These are phyloP conservation scores for Verticillium tricorpus DNA, from an alignment of 2,329 filamentous ascomycete genomes.

Conservation along the genomic window DNA sequence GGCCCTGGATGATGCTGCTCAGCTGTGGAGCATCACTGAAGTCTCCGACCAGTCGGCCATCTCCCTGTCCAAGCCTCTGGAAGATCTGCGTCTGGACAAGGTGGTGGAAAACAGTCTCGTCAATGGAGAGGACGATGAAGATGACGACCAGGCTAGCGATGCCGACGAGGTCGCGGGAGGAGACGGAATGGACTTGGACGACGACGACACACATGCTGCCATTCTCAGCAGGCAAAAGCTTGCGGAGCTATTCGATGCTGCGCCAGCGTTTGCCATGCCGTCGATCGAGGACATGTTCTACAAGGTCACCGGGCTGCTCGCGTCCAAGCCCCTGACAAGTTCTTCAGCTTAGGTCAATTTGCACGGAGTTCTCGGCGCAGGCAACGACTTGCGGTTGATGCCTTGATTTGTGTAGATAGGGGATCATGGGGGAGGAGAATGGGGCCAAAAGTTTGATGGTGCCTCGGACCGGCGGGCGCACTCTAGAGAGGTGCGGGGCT, in stretches of 20 bases:
- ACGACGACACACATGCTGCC: conserved; percentile 47
- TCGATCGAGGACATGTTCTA: conserved; percentile 74
- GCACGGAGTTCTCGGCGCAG: not conserved
- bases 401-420: not conserved
- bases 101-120: conserved; percentile 18
- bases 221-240: conserved; percentile 66
- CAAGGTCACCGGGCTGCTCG: conserved; percentile 62
- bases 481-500: not conserved
- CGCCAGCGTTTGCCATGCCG: conserved; percentile 64
- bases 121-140: conserved; percentile 24
- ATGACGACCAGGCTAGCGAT: conserved; percentile 38
- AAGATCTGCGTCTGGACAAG: conserved; percentile 46
- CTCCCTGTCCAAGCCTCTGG: conserved; percentile 49
- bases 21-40: conserved; percentile 61
- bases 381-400: not conserved
- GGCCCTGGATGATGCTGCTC: conserved; percentile 69
- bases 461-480: not conserved
- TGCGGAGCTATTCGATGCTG: conserved; percentile 65
- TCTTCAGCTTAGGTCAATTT: not conserved
- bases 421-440: not conserved
- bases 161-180: conserved; percentile 33
- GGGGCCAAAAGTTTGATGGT: not conserved
- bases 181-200: conserved; percentile 41
- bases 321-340: conserved; percentile 44
- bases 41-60: conserved; percentile 50